Percentiles rank a stretch among this genome's conserved stretches.
Conservation (phyloP, 345 rosid genomes). For the Pistacia vera region DNA sequence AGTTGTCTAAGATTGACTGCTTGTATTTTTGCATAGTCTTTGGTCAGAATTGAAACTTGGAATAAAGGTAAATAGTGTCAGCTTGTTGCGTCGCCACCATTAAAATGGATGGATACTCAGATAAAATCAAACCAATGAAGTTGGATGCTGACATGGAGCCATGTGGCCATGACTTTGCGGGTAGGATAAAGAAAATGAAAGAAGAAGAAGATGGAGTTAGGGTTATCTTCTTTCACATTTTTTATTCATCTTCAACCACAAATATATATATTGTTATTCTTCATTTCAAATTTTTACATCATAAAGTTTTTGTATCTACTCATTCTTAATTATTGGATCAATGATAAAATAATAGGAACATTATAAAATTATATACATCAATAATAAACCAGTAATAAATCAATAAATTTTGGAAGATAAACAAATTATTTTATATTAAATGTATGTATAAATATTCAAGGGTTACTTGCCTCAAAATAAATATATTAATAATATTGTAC, state of each 20-base stretch:
- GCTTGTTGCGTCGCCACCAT: neutral
- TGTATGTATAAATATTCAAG: too few relatives aligned
- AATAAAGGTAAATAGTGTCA: neutral
- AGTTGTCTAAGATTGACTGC: neutral
- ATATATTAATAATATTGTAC: too few relatives aligned
- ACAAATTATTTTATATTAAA: too few relatives aligned
- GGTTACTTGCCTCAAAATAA: too few relatives aligned
- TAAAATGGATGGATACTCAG: neutral
- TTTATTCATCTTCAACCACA: neutral
- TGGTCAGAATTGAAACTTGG: neutral
- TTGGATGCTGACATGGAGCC: conserved; percentile 11
- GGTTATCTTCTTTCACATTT: neutral
- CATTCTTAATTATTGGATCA: too few relatives aligned
- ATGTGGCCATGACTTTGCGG: neutral
- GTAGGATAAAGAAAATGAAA: neutral
- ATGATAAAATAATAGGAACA: too few relatives aligned
- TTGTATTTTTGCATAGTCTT: neutral
- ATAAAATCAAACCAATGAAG: neutral
- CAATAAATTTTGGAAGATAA: too few relatives aligned
- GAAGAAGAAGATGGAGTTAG: too few relatives aligned
- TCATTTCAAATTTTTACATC: too few relatives aligned
- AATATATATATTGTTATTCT: neutral
- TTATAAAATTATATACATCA: too few relatives aligned
- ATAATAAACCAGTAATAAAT: too few relatives aligned
- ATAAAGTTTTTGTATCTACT: too few relatives aligned